Evolutionary conservation across 495 filamentous ascomycete genomes (phyloP).

Genomic region (Penicillium ucsense): DNA sequence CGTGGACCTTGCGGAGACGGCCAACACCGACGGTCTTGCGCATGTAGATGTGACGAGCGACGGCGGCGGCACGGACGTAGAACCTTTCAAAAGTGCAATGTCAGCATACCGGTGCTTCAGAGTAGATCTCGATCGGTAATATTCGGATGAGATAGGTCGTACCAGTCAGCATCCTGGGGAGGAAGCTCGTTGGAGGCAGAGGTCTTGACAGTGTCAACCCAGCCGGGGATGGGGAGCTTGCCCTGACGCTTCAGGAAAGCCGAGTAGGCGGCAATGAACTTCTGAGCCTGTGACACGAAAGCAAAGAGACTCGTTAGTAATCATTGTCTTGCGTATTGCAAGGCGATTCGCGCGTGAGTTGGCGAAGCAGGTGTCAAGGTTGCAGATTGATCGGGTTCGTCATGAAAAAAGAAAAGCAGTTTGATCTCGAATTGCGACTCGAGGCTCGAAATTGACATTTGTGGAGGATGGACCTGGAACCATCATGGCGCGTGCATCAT

Average conservation of each 20-base stretch:
- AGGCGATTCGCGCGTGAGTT: conserved; percentile 1
- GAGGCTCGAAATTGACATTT: not conserved
- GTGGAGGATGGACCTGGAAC: too few species aligned
- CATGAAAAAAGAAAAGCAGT: conserved; percentile 5
- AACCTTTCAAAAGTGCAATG: conserved; percentile 44
- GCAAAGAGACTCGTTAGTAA: conserved; percentile 18
- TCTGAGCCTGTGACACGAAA: conserved; percentile 56
- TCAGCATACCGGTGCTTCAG: conserved; percentile 1
- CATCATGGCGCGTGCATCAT: too few species aligned
- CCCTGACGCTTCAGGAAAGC: conserved; percentile 98
- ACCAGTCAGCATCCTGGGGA: conserved; percentile 93
- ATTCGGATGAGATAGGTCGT: conserved; percentile 11
- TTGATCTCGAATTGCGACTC: conserved; percentile 8
- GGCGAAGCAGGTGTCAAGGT: conserved; percentile 4
- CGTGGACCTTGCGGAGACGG: conserved; percentile 86
- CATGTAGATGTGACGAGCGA: conserved; percentile 97
- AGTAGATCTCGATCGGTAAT: not conserved
- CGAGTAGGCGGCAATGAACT: conserved; percentile 91
- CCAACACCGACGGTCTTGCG: conserved; percentile 98
- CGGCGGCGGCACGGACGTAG: conserved; percentile 92
- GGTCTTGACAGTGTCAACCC: conserved; percentile 99
- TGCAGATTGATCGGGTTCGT: conserved; percentile 15
- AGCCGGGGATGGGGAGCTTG: conserved; percentile 95
- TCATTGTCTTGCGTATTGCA: conserved; percentile 1
- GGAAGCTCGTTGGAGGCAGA: conserved; percentile 91